Percentiles rank a stretch among this genome's conserved stretches.
These are phyloP conservation scores for Ganoderma boninense DNA, from an alignment of 1,284 basidiomycete species.

Conservation along the genomic window DNA sequence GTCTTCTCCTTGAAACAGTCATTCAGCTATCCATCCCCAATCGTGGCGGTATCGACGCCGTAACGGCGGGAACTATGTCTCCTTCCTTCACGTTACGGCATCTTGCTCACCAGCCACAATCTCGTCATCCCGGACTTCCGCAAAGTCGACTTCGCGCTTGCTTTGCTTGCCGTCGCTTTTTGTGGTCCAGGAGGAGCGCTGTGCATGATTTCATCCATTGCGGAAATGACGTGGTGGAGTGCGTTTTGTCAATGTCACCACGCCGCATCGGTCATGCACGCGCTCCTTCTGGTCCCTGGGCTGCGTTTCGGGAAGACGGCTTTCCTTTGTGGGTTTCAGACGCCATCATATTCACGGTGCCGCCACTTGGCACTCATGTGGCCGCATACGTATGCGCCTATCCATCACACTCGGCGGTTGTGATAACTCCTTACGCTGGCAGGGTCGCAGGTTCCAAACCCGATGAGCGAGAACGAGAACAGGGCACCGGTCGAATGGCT, in stretches of 20 bases:
- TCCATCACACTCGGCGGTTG: conserved; percentile 1
- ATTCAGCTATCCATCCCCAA: not conserved
- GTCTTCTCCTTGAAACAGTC: not conserved
- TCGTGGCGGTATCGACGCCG: not conserved
- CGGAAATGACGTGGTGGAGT: too few species aligned
- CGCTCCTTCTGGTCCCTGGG: not conserved
- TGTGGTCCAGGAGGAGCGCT: not conserved
- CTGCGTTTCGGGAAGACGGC: not conserved
- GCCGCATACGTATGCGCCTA: not conserved
- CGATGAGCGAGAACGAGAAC: not conserved
- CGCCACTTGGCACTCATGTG: not conserved
- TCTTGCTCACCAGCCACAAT: not conserved
- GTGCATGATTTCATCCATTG: not conserved
- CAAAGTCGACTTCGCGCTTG: not conserved
- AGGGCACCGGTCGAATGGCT: not conserved
- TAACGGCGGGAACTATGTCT: not conserved
- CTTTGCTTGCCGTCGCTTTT: not conserved
- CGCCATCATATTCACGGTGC: not conserved
- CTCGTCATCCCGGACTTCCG: not conserved
- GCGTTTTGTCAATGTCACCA: too few species aligned
- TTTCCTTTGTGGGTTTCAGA: not conserved
- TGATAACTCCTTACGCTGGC: too few species aligned
- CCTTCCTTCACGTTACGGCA: not conserved
- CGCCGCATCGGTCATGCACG: not conserved
- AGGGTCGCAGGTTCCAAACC: not conserved